Evolutionary conservation across 1,139 yeast species (phyloP), one percentile per base, ranked within the genome.

Genomic region (Diutina mesorugosa): DNA sequence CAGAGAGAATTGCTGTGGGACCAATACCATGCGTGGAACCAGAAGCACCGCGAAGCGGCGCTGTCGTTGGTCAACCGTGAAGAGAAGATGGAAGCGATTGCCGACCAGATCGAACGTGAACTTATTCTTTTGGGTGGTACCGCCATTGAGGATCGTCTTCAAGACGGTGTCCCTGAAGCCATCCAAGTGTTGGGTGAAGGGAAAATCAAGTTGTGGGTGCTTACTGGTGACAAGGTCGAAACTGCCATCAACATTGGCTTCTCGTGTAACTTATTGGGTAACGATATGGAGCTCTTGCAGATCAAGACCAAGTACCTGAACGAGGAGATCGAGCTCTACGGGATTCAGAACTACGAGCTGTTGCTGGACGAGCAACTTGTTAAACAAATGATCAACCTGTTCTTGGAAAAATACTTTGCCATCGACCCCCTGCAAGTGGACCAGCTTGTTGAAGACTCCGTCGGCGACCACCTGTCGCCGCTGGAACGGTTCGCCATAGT

Each of bases 161-260:
- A 93, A 72, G 90, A 85, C 59, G 99, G 98, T 67, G 99, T 93
- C 18, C 98, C 99, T 1, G 95, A 90, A 63, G 81, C 98, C 4
- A 93, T 93, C 69, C 86, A 90, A 10, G 72, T 87, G 54, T 78
- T 93, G 58, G 89, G 87, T 12, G 81, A 85, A 62, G 98, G 97
- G 8, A 99, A 99, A 65, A 87, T 93, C 62, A 93, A 93, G 69
- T 75, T 93, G 57, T 93, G 99, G 99, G 98, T 93, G 47, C 77
- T 93, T 58, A 93, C 99, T 18, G 99, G 99, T 70, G 99, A 93
- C 71, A 88, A 91, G 72, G 95, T 93, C 55, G 99, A 93, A 72
- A 93, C 99, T 41, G 99, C 99, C 9, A 93, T 93, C 66, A 93
- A 93, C 67, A 93, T 93, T 74, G 99, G 99, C 5, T 93, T 90